A percentile compares a stretch with the other conserved stretches of the same genome.
Conservation (phyloP, 2,329 filamentous ascomycete species). For the Botrytis sinoallii region DNA sequence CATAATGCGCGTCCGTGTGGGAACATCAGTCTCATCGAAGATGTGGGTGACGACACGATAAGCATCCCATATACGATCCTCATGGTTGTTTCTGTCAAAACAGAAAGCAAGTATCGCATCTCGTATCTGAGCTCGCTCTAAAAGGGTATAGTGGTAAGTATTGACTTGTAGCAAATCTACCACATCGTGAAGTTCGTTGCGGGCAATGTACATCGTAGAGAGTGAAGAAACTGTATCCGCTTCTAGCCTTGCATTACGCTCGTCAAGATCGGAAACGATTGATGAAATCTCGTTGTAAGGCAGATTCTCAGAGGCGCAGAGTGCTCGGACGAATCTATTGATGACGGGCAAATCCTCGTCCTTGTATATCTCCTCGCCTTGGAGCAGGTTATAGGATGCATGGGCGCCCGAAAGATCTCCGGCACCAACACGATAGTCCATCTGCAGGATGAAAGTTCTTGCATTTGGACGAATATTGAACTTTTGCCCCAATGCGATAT, state of each 20-base stretch:
- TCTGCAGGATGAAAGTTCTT: conserved; percentile 68
- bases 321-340: conserved; percentile 68
- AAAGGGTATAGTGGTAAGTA: conserved; percentile 64
- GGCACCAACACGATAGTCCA: conserved; percentile 71
- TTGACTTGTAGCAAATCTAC: conserved; percentile 79
- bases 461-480: conserved; percentile 65
- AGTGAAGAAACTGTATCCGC: conserved; percentile 72
- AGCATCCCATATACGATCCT: conserved; percentile 60
- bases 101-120: conserved; percentile 66
- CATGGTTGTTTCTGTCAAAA: conserved; percentile 58
- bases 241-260: conserved; percentile 66
- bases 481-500: conserved; percentile 63
- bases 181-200: conserved; percentile 74
- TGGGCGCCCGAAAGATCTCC: conserved; percentile 70
- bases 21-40: conserved; percentile 63
- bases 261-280: conserved; percentile 70
- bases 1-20: conserved; percentile 71
- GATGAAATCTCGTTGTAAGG: conserved; percentile 68
- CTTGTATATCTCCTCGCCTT: conserved; percentile 51
- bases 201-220: conserved; percentile 69
- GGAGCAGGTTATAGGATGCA: conserved; percentile 61
- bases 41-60: conserved; percentile 65
- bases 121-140: conserved; percentile 65
- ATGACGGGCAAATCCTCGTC: conserved; percentile 60
- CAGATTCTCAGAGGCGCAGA: conserved; percentile 59